These are phyloP conservation scores for Scheffersomyces amazonensis DNA, from an alignment of 805 yeast species.

Conservation along the genomic window DNA sequence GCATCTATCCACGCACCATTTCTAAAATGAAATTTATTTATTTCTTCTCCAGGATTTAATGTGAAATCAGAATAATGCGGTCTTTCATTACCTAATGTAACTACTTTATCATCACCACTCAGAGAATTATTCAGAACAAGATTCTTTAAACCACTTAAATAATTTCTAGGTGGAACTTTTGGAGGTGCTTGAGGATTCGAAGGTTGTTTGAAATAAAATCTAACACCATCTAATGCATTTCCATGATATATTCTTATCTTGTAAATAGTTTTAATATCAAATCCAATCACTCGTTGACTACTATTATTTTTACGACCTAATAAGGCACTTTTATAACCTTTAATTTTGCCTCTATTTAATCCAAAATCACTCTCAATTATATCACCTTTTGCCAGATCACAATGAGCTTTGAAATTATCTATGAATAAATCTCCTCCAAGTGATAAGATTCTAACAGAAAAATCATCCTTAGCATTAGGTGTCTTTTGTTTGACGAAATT, in stretches of 20 bases:
- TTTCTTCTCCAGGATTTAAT: constrained; percentile 55
- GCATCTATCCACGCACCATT: constrained; percentile 92
- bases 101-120: constrained; percentile 6
- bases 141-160: constrained; percentile 23
- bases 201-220: constrained; percentile 34
- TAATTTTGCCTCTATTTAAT: constrained; percentile 33
- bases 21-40: constrained; percentile 61
- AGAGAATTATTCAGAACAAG: background rate
- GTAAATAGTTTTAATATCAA: constrained; percentile 38
- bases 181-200: constrained; percentile 26
- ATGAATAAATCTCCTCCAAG: constrained; percentile 63
- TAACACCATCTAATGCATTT: constrained; percentile 77
- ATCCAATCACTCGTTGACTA: constrained; percentile 22
- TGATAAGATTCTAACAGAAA: constrained; percentile 53
- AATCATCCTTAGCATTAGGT: constrained; percentile 23
- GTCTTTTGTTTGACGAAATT: constrained; percentile 24
- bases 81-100: constrained; percentile 52
- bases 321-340: constrained; percentile 36
- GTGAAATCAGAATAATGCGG: constrained; percentile 52
- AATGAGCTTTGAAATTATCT: constrained; percentile 41
- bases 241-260: constrained; percentile 71
- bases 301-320: constrained; percentile 26
- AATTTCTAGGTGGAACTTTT: constrained; percentile 46
- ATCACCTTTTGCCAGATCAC: constrained; percentile 9
- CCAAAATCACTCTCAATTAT: constrained; percentile 38